Evolutionary conservation across 1,139 yeast genomes (phyloP).

Genomic region (Sugiyamaella castrensis): DNA sequence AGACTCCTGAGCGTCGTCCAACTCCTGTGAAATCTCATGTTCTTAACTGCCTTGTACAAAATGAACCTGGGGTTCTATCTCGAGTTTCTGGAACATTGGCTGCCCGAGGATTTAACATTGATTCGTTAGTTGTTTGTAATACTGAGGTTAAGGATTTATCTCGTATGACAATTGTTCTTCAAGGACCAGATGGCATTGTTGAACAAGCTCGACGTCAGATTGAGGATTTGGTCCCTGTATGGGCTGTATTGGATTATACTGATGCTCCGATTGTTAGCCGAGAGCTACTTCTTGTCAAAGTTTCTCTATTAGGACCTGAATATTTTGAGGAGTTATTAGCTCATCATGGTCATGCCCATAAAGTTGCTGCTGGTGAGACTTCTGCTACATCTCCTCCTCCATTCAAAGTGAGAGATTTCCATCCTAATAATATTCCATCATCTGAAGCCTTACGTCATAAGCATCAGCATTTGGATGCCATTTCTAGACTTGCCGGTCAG

Average conservation of each 20-base stretch:
- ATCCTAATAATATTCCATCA: slow-evolving; percentile 87
- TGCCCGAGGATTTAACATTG: slow-evolving; percentile 97
- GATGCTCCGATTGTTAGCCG: slow-evolving; percentile 86
- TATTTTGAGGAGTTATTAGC: slow-evolving; percentile 92
- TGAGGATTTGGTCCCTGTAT: slow-evolving; percentile 96
- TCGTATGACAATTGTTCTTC: slow-evolving; percentile 92
- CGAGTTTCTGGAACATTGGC: slow-evolving; percentile 94
- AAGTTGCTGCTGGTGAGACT: slow-evolving; percentile 32
- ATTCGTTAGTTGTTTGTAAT: slow-evolving; percentile 92
- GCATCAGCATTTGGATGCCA: slow-evolving; percentile 81
- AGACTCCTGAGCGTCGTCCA: slow-evolving; percentile 75
- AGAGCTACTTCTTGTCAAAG: slow-evolving; percentile 86
- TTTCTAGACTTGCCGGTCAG: slow-evolving; percentile 73
- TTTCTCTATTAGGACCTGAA: slow-evolving; percentile 92
- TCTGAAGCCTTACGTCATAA: slow-evolving; percentile 93
- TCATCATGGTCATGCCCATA: slow-evolving; percentile 60
- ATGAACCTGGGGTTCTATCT: slow-evolving; percentile 96
- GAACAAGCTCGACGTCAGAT: slow-evolving; percentile 99
- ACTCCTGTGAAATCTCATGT: slow-evolving; percentile 60
- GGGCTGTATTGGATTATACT: slow-evolving; percentile 94
- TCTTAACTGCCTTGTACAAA: slow-evolving; percentile 93
- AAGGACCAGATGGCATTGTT: slow-evolving; percentile 92
- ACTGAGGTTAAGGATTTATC: slow-evolving; percentile 95
- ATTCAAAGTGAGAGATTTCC: slow-evolving; percentile 42
- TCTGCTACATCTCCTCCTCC: slow-evolving; percentile 24